Evolutionary conservation across 179 eudicot genomes (phyloP).

Genomic region (Beta corolliflora): DNA sequence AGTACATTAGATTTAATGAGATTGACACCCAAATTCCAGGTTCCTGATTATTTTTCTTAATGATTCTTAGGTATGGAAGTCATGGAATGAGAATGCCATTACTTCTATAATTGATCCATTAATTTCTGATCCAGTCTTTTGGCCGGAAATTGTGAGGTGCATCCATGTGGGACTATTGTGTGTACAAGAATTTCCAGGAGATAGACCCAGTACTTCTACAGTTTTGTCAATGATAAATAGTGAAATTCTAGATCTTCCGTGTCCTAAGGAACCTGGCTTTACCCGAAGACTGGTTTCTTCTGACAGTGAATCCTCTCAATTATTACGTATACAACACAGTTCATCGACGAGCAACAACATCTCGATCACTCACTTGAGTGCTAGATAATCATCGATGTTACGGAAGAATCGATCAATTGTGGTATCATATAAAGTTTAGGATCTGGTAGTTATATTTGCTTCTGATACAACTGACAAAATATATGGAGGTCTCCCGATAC

Average conservation of each 20-base stretch:
- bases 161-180: constrained; percentile 29
- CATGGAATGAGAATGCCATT: constrained; percentile 24
- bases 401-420: background rate
- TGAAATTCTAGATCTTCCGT: constrained; percentile 30
- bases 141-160: constrained; percentile 18
- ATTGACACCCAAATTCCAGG: background rate
- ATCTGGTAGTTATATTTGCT: too few species aligned
- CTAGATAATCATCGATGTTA: background rate
- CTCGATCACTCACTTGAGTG: constrained; percentile 19
- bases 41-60: background rate
- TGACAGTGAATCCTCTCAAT: constrained; percentile 14
- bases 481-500: too few species aligned
- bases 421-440: background rate
- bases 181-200: constrained; percentile 32
- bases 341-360: background rate
- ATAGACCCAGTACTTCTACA: constrained; percentile 26
- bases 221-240: constrained; percentile 28
- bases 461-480: too few species aligned
- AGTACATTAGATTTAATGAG: background rate
- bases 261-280: constrained; percentile 32
- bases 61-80: constrained; percentile 28
- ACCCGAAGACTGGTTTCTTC: constrained; percentile 16
- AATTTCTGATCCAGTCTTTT: constrained; percentile 19
- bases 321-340: background rate
- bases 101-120: constrained; percentile 23